phyloP scores from a whole-genome alignment of 208 protist genomes.

The Plasmodiophora brassicae region DNA sequence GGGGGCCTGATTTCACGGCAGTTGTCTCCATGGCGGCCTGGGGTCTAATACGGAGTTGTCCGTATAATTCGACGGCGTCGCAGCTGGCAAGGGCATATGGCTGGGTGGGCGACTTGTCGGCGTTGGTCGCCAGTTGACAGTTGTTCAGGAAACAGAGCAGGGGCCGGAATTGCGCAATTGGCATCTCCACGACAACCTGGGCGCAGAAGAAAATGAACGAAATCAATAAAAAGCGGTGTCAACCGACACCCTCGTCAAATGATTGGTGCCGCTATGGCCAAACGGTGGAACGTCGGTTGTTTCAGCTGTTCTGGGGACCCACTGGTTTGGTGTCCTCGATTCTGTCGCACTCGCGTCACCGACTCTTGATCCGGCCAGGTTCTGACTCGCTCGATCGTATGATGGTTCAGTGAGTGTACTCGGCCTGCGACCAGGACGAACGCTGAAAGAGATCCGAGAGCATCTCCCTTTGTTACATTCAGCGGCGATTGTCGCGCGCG shows the following conservation, averaged over 20 bases:
- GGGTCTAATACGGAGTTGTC: too few species aligned
- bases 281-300: conserved; percentile 33
- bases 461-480: conserved; percentile 31
- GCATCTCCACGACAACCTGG: too few species aligned
- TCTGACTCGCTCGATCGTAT: conserved; percentile 18
- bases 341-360: background rate
- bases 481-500: background rate
- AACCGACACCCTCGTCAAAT: background rate
- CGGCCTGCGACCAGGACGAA: conserved; percentile 36
- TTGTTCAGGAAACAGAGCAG: too few species aligned
- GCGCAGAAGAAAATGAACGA: too few species aligned
- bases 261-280: background rate
- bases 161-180: too few species aligned
- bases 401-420: conserved; percentile 46
- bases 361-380: background rate
- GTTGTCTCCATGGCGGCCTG: too few species aligned
- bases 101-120: too few species aligned
- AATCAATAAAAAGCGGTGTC: too few species aligned
- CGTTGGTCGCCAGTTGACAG: too few species aligned
- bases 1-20: too few species aligned
- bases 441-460: conserved; percentile 32
- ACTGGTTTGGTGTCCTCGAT: background rate
- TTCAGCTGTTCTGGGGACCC: conserved; percentile 1
- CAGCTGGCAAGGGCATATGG: too few species aligned
- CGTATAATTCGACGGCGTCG: too few species aligned